These are phyloP conservation scores for Leavenworthia alabamica DNA, from an alignment of 345 rosid genomes.

Conservation along the genomic window DNA sequence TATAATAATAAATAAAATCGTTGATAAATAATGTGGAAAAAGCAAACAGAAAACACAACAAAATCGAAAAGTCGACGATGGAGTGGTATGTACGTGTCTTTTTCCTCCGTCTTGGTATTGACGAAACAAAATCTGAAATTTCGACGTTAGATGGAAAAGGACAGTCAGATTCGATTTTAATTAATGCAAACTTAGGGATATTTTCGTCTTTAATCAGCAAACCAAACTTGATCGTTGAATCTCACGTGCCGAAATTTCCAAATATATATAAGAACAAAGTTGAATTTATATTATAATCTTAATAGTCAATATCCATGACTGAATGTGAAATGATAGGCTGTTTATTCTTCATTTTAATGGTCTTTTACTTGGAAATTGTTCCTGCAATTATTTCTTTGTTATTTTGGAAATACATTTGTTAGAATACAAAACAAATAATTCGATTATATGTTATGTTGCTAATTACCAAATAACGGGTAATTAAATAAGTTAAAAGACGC, in stretches of 20 bases:
- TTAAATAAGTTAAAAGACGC: not conserved
- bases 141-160: conserved; percentile 15
- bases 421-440: not conserved
- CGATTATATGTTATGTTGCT: not conserved
- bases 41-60: not conserved
- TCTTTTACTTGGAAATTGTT: conserved; percentile 19
- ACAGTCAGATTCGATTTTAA: not conserved
- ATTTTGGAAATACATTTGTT: not conserved
- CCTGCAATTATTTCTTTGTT: not conserved
- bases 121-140: conserved; percentile 13
- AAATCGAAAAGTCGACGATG: conserved; percentile 8
- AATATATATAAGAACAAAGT: not conserved
- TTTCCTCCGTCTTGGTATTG: conserved; percentile 28
- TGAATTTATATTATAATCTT: not conserved
- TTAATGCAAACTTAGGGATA: not conserved
- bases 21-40: too few relatives aligned
- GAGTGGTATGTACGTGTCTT: conserved; percentile 21
- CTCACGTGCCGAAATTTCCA: conserved; percentile 21
- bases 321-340: conserved; percentile 18
- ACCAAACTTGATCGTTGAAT: not conserved
- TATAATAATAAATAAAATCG: too few relatives aligned
- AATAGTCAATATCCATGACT: conserved; percentile 3
- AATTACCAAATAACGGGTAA: not conserved
- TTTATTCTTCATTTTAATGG: conserved; percentile 4
- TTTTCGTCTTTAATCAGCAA: conserved; percentile 14